These are phyloP conservation scores for Lentinula detonsa DNA, from an alignment of 768 basidiomycete species.

Conservation along the genomic window DNA sequence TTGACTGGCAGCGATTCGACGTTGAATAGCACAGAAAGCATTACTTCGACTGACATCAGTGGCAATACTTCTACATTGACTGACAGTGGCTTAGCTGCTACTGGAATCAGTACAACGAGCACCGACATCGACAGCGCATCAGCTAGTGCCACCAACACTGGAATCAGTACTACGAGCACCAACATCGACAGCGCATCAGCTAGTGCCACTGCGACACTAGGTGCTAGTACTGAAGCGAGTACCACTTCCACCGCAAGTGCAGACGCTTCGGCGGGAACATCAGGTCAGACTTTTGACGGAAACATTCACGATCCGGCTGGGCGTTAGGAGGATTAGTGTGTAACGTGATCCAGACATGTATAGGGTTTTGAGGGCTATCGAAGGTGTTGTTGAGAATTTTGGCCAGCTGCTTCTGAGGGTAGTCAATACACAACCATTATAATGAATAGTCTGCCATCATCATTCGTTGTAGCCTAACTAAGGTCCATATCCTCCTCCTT, in stretches of 20 bases:
- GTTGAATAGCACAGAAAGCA: not conserved
- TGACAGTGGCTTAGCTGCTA: not conserved
- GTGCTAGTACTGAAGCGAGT: constrained; percentile 4
- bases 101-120: not conserved
- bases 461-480: not conserved
- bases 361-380: not conserved
- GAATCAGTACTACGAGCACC: not conserved
- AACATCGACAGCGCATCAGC: not conserved
- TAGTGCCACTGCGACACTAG: constrained; percentile 7
- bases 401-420: no score
- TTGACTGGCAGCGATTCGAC: not conserved
- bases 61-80: no score
- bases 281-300: not conserved
- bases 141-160: not conserved
- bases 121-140: not conserved
- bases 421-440: not conserved
- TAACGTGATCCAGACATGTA: not conserved
- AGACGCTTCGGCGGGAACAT: constrained; percentile 2
- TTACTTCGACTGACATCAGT: not conserved
- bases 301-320: constrained; percentile 5
- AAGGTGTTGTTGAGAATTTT: not conserved
- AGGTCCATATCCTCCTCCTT: not conserved
- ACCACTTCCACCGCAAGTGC: constrained; percentile 6
- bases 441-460: not conserved
- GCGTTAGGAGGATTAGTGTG: not conserved